Evolutionary conservation across 2,329 filamentous ascomycete genomes (phyloP), one percentile per base, ranked within the genome.

Genomic region (Cladophialophora chaetospira): DNA sequence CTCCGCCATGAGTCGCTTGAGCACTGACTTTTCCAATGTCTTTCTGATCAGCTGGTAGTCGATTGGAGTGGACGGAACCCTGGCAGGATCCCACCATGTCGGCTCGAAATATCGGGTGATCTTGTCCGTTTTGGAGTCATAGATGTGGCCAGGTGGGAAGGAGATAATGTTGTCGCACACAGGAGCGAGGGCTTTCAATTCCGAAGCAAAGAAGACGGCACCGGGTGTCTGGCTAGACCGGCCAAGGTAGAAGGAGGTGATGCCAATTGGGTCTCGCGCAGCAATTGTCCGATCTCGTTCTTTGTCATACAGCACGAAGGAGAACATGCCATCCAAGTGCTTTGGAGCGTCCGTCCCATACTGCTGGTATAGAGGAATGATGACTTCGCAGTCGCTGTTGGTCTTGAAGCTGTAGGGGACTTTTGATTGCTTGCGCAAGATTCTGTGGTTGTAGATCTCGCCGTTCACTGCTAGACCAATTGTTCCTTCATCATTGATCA

Each of bases 361-460:
- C 76, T 97, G 86, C 78, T 91, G 83, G 73, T 99, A 99, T 89
- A 99, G 76, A 66, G 95, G 94, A 71, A 99, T 96, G 75, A 99
- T 96, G 72, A 99, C 93, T 77, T 99, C 94, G 77, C 94, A 99
- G 72, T 99, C 94, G 33, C 93, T 97, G 71, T 94, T 88, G 65
- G 94, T 99, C 86, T 97, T 97, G 86, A 97, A 99, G 75, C 92
- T 87, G 77, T 97, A 97, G 33, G 86, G 83, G 59, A 80, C 85
- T 77, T 90, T 90, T 68, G 97, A 80, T 68, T 81, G 80, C 79
- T 97, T 97, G 72, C 94, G 88, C 70, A 99, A 82, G 70, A 96
- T 84, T 72, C 93, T 89, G 79, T 99, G 94, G 86, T 99, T 99
- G 83, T 99, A 99, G 73, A 99, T 99, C 75, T 99, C 94, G 77